These are phyloP conservation scores for Dissophora ornata DNA, from an alignment of 192 early-diverging fungal genomes.

Conservation along the genomic window DNA sequence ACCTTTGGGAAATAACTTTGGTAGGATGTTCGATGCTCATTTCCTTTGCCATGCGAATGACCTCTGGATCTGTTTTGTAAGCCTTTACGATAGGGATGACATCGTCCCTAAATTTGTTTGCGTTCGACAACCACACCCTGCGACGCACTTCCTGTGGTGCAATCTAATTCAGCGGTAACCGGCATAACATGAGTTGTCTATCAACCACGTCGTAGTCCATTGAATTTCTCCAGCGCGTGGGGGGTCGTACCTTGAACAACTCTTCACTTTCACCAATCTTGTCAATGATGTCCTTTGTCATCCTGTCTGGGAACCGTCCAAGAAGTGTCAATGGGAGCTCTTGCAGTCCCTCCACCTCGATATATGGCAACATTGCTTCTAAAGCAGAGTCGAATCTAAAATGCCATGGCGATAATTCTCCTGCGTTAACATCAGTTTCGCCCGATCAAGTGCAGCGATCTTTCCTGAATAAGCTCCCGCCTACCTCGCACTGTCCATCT, in stretches of 20 bases:
- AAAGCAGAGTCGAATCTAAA: slow-evolving; percentile 57
- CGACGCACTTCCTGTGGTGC: slow-evolving; percentile 47
- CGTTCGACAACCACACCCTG: slow-evolving; percentile 47
- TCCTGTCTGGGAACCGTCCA: slow-evolving; percentile 55
- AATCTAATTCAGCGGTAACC: slow-evolving; percentile 7
- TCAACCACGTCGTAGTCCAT: not conserved
- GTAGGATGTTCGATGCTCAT: slow-evolving; percentile 44
- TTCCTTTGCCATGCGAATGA: slow-evolving; percentile 44
- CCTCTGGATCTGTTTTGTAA: slow-evolving; percentile 40
- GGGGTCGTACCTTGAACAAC: slow-evolving; percentile 54
- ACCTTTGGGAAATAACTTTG: slow-evolving; percentile 46
- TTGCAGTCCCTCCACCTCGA: slow-evolving; percentile 60
- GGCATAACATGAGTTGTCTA: not conserved
- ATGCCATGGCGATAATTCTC: not conserved
- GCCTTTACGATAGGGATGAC: slow-evolving; percentile 44
- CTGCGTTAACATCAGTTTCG: not conserved
- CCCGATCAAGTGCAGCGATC: not conserved
- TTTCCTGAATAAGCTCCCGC: not conserved
- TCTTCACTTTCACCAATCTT: slow-evolving; percentile 56
- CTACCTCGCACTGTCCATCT: slow-evolving; percentile 44
- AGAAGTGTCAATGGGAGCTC: slow-evolving; percentile 64
- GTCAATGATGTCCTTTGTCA: slow-evolving; percentile 55
- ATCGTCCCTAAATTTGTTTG: slow-evolving; percentile 45
- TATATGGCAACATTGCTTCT: slow-evolving; percentile 59
- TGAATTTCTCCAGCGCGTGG: no score